Conservation (phyloP, 179 eudicot genomes). For the Silene vulgaris region DNA sequence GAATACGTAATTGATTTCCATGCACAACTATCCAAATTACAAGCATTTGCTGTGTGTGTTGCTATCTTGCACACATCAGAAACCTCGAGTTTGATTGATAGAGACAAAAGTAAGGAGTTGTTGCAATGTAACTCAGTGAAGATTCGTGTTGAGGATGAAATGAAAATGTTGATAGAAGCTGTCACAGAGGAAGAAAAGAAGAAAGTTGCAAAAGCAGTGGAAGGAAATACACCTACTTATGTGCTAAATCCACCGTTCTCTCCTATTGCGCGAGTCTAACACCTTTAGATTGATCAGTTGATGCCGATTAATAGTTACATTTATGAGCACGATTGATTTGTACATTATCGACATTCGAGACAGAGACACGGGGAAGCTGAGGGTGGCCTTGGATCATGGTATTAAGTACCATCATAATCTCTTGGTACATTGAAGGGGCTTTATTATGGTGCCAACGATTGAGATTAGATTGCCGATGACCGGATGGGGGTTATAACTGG, state of each 20-base stretch:
- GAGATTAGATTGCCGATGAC: too few relatives aligned
- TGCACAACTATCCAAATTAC: slow-evolving; percentile 65
- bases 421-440: too few relatives aligned
- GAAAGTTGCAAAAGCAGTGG: slow-evolving; percentile 34
- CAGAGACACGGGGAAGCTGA: too few relatives aligned
- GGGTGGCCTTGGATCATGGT: too few relatives aligned
- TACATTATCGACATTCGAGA: background rate
- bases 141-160: slow-evolving; percentile 56
- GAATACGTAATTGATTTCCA: slow-evolving; percentile 72
- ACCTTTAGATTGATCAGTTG: background rate
- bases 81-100: slow-evolving; percentile 41
- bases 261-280: slow-evolving; percentile 79
- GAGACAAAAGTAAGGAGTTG: slow-evolving; percentile 40
- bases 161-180: slow-evolving; percentile 50
- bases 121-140: slow-evolving; percentile 48
- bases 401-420: too few relatives aligned
- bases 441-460: background rate
- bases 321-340: background rate
- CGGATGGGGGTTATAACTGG: background rate
- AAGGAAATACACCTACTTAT: slow-evolving; percentile 46
- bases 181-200: slow-evolving; percentile 53
- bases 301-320: slow-evolving; percentile 9
- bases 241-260: slow-evolving; percentile 84
- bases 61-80: slow-evolving; percentile 71
- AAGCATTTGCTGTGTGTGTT: slow-evolving; percentile 79